These are phyloP conservation scores for Gypsophila paniculata DNA, from an alignment of 179 eudicot genomes.

Conservation along the genomic window DNA sequence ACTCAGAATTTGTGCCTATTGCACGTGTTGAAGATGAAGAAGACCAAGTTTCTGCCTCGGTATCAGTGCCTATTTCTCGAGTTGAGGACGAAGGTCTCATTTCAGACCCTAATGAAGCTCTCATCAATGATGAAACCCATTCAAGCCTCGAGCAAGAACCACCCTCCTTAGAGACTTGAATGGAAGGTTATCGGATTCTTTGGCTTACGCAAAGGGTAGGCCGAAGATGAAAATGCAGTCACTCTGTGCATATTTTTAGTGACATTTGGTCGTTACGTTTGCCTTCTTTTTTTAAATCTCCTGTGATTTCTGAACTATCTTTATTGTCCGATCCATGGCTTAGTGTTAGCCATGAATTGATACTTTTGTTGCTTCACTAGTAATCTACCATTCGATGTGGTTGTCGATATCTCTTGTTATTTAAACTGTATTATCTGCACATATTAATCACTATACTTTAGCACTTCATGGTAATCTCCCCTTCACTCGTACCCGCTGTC, in stretches of 20 bases:
- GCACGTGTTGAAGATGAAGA: constrained; percentile 21
- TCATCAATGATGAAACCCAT: constrained; percentile 9
- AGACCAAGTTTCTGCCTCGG: constrained; percentile 14
- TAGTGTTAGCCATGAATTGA: constrained; percentile 17
- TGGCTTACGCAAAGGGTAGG: constrained; percentile 27
- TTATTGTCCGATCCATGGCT: constrained; percentile 23
- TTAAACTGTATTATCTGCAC: constrained; percentile 7
- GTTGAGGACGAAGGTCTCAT: constrained; percentile 20
- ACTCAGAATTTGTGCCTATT: constrained; percentile 18
- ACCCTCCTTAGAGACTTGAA: constrained; percentile 26
- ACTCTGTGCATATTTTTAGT: constrained; percentile 30
- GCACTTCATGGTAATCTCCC: too few relatives aligned
- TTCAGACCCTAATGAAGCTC: constrained; percentile 11
- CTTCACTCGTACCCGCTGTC: too few relatives aligned
- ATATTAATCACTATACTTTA: constrained; percentile 1
- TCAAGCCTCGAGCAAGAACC: constrained; percentile 23
- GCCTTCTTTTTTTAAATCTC: constrained; percentile 7
- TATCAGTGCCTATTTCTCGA: constrained; percentile 19
- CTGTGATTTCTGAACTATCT: too few relatives aligned
- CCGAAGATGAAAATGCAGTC: constrained; percentile 20
- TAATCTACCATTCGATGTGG: constrained; percentile 24
- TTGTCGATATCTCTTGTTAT: constrained; percentile 8
- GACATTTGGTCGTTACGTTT: constrained; percentile 27
- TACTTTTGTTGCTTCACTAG: constrained; percentile 20
- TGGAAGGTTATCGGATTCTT: constrained; percentile 21